phyloP scores from a whole-genome alignment of 2,329 filamentous ascomycete species.

The Bipolaris zeicola region DNA sequence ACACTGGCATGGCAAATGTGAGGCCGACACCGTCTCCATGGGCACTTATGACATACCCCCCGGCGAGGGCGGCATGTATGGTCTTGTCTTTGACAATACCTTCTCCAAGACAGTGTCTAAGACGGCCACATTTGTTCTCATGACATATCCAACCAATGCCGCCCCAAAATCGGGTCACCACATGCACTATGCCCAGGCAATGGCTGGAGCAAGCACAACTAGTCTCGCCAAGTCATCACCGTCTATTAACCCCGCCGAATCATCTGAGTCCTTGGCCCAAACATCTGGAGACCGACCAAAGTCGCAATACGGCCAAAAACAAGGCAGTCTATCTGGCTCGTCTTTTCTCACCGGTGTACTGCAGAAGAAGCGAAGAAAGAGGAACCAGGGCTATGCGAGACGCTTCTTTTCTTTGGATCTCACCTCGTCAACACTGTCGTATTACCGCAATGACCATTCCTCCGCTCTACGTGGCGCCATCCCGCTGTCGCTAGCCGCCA shows the following conservation, averaged over 20 bases:
- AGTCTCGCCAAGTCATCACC: conserved; percentile 50
- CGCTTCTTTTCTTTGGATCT: conserved; percentile 97
- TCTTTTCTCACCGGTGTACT: conserved; percentile 83
- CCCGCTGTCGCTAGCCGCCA: conserved; percentile 85
- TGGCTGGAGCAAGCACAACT: conserved; percentile 54
- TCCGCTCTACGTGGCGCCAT: conserved; percentile 91
- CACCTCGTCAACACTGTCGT: conserved; percentile 90
- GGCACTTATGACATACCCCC: conserved; percentile 80
- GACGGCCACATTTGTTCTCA: conserved; percentile 89
- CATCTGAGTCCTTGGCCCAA: conserved; percentile 57
- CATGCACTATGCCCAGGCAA: conserved; percentile 63
- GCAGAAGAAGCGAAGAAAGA: conserved; percentile 89
- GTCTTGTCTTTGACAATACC: conserved; percentile 96
- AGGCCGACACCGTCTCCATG: conserved; percentile 92
- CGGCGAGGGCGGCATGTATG: conserved; percentile 88
- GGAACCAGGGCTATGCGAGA: conserved; percentile 89
- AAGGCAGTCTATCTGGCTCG: conserved; percentile 26
- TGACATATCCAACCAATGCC: conserved; percentile 87
- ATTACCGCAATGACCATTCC: conserved; percentile 93
- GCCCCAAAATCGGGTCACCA: conserved; percentile 77
- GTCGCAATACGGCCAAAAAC: conserved; percentile 41
- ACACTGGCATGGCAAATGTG: conserved; percentile 89
- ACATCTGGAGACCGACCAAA: conserved; percentile 49
- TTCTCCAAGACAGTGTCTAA: conserved; percentile 93
- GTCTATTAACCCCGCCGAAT: conserved; percentile 52